These are phyloP conservation scores for Colletotrichum australisinense DNA, from an alignment of 2,329 filamentous ascomycete genomes.

Conservation along the genomic window DNA sequence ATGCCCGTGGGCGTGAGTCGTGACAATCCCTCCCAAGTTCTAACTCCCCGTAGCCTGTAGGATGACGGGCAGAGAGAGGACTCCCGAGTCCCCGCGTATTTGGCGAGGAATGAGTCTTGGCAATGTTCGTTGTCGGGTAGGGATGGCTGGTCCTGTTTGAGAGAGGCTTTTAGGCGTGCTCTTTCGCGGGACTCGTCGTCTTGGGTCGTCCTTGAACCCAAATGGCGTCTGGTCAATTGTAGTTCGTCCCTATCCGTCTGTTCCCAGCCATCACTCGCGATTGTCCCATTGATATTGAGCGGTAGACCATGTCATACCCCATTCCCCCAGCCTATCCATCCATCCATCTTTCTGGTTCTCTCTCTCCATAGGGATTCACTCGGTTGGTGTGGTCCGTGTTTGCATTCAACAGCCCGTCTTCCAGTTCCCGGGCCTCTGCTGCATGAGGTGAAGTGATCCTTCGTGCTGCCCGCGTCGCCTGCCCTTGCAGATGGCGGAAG, in stretches of 20 bases:
- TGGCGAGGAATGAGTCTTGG: conserved; percentile 25
- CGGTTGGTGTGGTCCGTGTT: not conserved
- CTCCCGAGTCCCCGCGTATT: conserved; percentile 14
- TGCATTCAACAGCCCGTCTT: not conserved
- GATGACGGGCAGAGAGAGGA: not conserved
- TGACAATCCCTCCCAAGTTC: not conserved
- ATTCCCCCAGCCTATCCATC: not conserved
- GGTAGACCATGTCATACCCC: not conserved
- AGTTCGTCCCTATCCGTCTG: not conserved
- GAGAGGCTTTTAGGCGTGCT: not conserved
- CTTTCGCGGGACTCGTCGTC: not conserved
- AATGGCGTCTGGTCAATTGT: not conserved
- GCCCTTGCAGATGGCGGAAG: not conserved
- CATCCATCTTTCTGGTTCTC: not conserved
- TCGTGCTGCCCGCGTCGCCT: not conserved
- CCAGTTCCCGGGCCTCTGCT: not conserved
- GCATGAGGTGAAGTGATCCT: not conserved
- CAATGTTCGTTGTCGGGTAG: conserved; percentile 10
- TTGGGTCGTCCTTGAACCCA: not conserved
- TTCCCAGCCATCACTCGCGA: not conserved
- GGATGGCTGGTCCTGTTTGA: conserved; percentile 21
- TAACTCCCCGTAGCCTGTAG: not conserved
- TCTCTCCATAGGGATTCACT: not conserved
- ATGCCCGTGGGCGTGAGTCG: conserved; percentile 13
- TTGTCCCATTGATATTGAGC: not conserved